Evolutionary conservation across 2,329 filamentous ascomycete genomes (phyloP), one percentile per base, ranked within the genome.

Genomic region (Bisporella sp.): DNA sequence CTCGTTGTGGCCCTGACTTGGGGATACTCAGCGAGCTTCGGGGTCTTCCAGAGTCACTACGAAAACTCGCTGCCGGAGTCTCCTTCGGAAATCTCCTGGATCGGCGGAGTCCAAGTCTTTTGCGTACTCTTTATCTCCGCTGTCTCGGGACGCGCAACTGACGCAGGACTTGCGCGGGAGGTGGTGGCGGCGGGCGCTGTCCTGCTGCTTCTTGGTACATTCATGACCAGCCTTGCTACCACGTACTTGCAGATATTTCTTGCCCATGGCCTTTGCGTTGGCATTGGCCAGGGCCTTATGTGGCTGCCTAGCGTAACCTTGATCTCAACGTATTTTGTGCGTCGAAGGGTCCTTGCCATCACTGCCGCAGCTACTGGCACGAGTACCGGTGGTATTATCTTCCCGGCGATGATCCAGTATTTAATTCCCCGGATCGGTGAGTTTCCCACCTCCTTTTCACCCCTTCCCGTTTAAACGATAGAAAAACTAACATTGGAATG

Each of bases 361-460:
- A 62, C 58, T 1, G 37, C 67, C 13, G 61, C 59, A 1, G 64
- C 66, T 2, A 50, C 58, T 3, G 71, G 70, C 1, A 60, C 54
- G 6, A 61, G 60, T 0, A 64, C 65, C 7, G 66, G 66, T 5
- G 71, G 71, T 0, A 60, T 75, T 2, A 57, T 76, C 5, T 71
- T 70, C 49, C 69, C 72, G 0, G 57, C 67, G 13, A 64, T 74
- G 9, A 62, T 71, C 4, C 63, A 69, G 30, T 57, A 62, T 32
- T 53, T 73, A 5, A 51, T 72, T 32, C 21, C 21, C 21, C 21
- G 21, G 21, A 21, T 21, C 3, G 21, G 21, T 21, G 21, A 21
- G 21, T 21, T 21, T 21, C 21, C 21, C 21, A 2, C 21, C 3
- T 21, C 21, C 21, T 21, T 21, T 21, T 21, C 21, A 21, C 21